A percentile compares a stretch with the other conserved stretches of the same genome.
Conservation (phyloP, 108 stramenopile genomes). For the Cyclotella cryptica region DNA sequence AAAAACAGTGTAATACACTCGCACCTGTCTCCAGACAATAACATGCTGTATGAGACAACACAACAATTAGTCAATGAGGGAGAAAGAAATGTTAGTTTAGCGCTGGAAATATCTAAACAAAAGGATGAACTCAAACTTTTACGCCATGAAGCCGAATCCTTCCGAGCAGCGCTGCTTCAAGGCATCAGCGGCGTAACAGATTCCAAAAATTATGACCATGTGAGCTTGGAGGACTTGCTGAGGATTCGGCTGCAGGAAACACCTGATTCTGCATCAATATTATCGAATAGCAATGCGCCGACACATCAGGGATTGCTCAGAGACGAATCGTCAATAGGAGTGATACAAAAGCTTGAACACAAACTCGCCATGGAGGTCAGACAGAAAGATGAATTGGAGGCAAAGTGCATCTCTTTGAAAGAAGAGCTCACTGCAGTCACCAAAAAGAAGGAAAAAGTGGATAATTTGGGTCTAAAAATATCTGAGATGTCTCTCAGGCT, state of each 20-base stretch:
- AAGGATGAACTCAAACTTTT: constrained; percentile 27
- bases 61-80: constrained; percentile 19
- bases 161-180: constrained; percentile 30
- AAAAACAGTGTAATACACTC: not conserved
- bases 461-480: constrained; percentile 14
- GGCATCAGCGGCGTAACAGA: constrained; percentile 34
- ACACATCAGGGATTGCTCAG: not conserved
- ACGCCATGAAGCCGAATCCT: constrained; percentile 14
- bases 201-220: constrained; percentile 37
- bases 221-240: constrained; percentile 34
- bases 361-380: constrained; percentile 9
- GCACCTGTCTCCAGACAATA: no score
- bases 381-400: constrained; percentile 16
- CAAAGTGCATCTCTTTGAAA: constrained; percentile 27
- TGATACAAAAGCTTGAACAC: constrained; percentile 28
- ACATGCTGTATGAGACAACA: constrained; percentile 18
- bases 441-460: constrained; percentile 16
- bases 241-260: constrained; percentile 43
- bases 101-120: constrained; percentile 23
- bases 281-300: not conserved
- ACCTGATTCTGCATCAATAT: not conserved
- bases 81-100: constrained; percentile 35
- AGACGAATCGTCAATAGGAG: constrained; percentile 24
- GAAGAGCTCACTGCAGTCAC: constrained; percentile 22
- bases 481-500: constrained; percentile 16